Evolutionary conservation across 106 monocot genomes (phyloP).

Genomic region (Dendrobium officinale): DNA sequence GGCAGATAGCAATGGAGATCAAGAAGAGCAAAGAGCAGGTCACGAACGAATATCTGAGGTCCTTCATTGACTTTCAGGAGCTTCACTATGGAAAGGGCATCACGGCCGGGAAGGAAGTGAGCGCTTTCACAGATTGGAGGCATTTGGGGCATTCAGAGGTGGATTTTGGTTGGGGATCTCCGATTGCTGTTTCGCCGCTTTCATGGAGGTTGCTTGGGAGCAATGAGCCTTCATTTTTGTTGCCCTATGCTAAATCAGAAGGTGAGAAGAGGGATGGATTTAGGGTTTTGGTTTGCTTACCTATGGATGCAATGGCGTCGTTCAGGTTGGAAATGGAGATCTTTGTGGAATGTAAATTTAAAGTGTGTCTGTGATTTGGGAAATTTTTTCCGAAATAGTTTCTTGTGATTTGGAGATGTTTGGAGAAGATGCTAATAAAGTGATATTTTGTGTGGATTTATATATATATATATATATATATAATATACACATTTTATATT

Average conservation of each 20-base stretch:
- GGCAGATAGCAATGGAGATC: constrained; percentile 29
- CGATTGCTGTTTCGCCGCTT: constrained; percentile 32
- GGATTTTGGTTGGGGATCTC: constrained; percentile 57
- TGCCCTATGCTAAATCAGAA: constrained; percentile 27
- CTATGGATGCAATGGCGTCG: constrained; percentile 4
- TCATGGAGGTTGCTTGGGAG: constrained; percentile 58
- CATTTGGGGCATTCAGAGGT: constrained; percentile 42
- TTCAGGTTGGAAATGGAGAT: constrained; percentile 35
- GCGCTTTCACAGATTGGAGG: constrained; percentile 65
- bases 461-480: no score
- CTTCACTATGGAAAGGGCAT: constrained; percentile 33
- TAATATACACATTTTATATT: no score
- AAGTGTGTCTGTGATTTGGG: not conserved
- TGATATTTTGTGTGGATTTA: no score
- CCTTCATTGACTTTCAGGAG: constrained; percentile 64
- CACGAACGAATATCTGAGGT: constrained; percentile 49
- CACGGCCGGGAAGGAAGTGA: constrained; percentile 31
- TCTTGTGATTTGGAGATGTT: no score
- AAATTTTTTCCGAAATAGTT: no score
- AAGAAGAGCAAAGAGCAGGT: constrained; percentile 37
- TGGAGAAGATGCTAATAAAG: no score
- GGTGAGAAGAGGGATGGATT: constrained; percentile 26
- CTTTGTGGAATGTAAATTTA: not conserved
- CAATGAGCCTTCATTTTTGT: constrained; percentile 39
- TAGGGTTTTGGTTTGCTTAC: constrained; percentile 38